These are phyloP conservation scores for Acacia confusa DNA, from an alignment of 306 rosid species.

Conservation along the genomic window DNA sequence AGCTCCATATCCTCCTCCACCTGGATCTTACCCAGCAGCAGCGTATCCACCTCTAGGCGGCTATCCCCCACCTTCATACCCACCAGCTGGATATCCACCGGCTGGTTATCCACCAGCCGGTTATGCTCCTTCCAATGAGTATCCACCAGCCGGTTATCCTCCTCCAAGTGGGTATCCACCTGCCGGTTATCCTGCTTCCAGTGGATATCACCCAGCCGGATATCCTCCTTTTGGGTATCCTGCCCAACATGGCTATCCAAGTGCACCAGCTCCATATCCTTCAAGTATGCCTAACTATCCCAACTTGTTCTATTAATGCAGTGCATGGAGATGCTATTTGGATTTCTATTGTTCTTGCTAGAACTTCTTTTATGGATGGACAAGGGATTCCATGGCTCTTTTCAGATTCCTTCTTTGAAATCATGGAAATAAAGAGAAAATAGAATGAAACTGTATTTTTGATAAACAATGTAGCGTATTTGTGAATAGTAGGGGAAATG, in stretches of 20 bases:
- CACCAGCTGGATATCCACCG: slow-evolving; percentile 20
- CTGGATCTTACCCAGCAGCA: slow-evolving; percentile 37
- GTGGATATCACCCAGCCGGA: slow-evolving; percentile 19
- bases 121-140: slow-evolving; percentile 15
- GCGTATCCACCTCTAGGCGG: slow-evolving; percentile 35
- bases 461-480: neutral
- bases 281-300: slow-evolving; percentile 30
- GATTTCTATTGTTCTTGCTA: neutral
- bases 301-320: neutral
- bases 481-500: neutral
- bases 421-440: neutral
- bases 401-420: neutral
- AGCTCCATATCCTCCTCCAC: slow-evolving; percentile 41
- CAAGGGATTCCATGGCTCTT: neutral
- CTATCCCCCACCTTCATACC: slow-evolving; percentile 37
- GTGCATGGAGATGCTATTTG: neutral
- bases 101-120: neutral
- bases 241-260: slow-evolving; percentile 36
- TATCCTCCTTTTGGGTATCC: slow-evolving; percentile 33
- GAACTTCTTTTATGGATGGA: neutral
- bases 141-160: slow-evolving; percentile 42
- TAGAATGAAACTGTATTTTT: neutral
- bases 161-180: slow-evolving; percentile 21
- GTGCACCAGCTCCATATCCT: slow-evolving; percentile 22
- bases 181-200: neutral